phyloP scores from a whole-genome alignment of 768 basidiomycete species.

The Kwoniella heveanensis region DNA sequence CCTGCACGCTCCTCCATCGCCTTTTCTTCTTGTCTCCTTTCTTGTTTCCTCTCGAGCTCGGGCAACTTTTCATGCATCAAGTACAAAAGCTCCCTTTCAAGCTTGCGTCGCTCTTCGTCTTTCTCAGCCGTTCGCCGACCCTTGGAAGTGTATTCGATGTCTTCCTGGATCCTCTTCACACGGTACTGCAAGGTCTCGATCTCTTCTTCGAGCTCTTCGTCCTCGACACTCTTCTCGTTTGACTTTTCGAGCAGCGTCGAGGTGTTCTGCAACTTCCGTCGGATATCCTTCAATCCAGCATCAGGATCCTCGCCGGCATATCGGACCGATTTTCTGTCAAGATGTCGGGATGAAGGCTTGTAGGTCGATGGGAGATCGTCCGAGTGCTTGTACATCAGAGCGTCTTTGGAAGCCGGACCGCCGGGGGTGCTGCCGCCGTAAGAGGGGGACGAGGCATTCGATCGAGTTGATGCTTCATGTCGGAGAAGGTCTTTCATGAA shows the following conservation, averaged over 20 bases:
- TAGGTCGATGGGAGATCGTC: slow-evolving; percentile 71
- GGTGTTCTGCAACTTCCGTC: slow-evolving; percentile 75
- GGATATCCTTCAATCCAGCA: slow-evolving; percentile 80
- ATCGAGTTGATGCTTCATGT: slow-evolving; percentile 71
- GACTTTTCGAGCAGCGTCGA: slow-evolving; percentile 76
- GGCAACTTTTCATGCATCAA: slow-evolving; percentile 90
- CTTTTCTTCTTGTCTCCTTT: slow-evolving; percentile 73
- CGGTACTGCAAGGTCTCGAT: slow-evolving; percentile 81
- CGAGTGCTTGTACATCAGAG: slow-evolving; percentile 84
- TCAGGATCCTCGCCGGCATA: slow-evolving; percentile 66
- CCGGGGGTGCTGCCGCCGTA: slow-evolving; percentile 30
- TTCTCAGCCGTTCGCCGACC: slow-evolving; percentile 71
- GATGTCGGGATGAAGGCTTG: slow-evolving; percentile 75
- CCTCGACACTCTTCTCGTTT: slow-evolving; percentile 73
- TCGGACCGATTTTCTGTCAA: slow-evolving; percentile 80
- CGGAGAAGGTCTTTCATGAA: slow-evolving; percentile 84
- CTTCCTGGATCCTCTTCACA: slow-evolving; percentile 83
- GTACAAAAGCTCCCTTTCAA: slow-evolving; percentile 82
- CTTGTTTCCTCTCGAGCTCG: slow-evolving; percentile 80
- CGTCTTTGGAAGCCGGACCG: slow-evolving; percentile 64
- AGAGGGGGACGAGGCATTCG: slow-evolving; percentile 54
- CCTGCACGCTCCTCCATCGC: slow-evolving; percentile 78
- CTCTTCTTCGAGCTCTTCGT: slow-evolving; percentile 88
- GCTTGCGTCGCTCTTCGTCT: slow-evolving; percentile 79
- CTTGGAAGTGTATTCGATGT: slow-evolving; percentile 80